Percentiles rank a stretch among this genome's conserved stretches.
Evolutionary conservation across 345 rosid genomes (phyloP).

Genomic region (Lepidium sativum): DNA sequence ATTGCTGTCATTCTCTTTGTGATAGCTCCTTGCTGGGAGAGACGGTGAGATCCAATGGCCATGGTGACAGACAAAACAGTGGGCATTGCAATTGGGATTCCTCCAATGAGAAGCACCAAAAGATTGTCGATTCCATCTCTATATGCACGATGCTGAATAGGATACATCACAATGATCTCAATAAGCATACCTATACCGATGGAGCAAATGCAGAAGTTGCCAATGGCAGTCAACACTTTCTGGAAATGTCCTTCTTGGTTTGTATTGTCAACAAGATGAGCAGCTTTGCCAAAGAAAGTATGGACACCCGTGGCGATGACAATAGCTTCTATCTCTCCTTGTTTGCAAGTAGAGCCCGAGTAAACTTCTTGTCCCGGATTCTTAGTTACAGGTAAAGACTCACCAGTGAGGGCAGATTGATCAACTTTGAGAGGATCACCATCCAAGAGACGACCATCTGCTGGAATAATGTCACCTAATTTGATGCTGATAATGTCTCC

Average conservation of each 20-base stretch:
- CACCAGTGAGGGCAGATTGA: slow-evolving; percentile 78
- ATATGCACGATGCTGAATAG: slow-evolving; percentile 61
- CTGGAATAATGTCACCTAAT: slow-evolving; percentile 75
- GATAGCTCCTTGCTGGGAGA: slow-evolving; percentile 78
- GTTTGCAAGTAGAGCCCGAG: slow-evolving; percentile 85
- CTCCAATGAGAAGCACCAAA: slow-evolving; percentile 75
- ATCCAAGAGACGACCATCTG: slow-evolving; percentile 78
- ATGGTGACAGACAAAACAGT: slow-evolving; percentile 80
- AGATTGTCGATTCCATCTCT: slow-evolving; percentile 75
- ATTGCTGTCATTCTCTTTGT: slow-evolving; percentile 90
- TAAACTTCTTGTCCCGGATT: slow-evolving; percentile 64
- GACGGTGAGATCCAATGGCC: slow-evolving; percentile 83
- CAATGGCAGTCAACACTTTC: slow-evolving; percentile 76
- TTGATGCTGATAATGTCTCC: slow-evolving; percentile 77
- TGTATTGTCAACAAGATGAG: slow-evolving; percentile 81
- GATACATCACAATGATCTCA: slow-evolving; percentile 69
- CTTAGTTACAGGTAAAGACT: slow-evolving; percentile 70
- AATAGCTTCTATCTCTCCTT: slow-evolving; percentile 82
- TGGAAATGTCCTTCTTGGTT: slow-evolving; percentile 78
- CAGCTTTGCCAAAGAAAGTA: slow-evolving; percentile 85
- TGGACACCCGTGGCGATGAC: slow-evolving; percentile 85
- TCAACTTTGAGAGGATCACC: slow-evolving; percentile 81
- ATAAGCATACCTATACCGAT: slow-evolving; percentile 56
- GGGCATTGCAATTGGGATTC: slow-evolving; percentile 93
- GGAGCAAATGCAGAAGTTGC: slow-evolving; percentile 81